Base-by-base conservation (phyloP, 805 yeast genomes). In the Pichia gijzeniarum region DNA sequence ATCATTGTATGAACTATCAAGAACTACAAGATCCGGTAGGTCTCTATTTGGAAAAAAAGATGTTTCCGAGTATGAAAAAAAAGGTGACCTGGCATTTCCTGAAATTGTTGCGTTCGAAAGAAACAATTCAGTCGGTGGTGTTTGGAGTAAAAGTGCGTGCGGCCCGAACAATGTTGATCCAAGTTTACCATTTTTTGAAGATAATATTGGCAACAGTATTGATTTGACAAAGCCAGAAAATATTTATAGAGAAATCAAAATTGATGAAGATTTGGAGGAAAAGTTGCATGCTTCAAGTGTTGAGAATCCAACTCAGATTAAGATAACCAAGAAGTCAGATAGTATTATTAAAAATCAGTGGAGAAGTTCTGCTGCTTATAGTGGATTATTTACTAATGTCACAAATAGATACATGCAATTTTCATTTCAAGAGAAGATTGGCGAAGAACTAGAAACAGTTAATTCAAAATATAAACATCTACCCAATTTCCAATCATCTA, bases 321-420 rank as follows among this genome's bases (percentile, higher is more conserved):
- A 16, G 3, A 5, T 40, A 43, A n/a, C 39, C 33, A 22, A 37
- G 30, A 13, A 44, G 14, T 6, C 31, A 3, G 36, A 40, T 3
- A 27, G 35, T 8, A 33, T 22, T 5, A 44, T 43, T 8, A 21
- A 19, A 14, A 52, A 63, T 28, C 66, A 63, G 45, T 71, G 75
- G 75, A 61, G 52, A 38, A 54, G 63, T 17, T 59, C 68, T 36
- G 74, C 70, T 2, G 62, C 70, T 4, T 70, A 61, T 44, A 53
- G 62, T 1, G 58, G 60, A 22, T 55, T 71, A 14, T 71, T 63
- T 54, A 71, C 76, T n/a, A 71, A 71, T 53, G 65, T 71, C 31
- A 68, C 73, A 2, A 50, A 66, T 20, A 53, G 65, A 35, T 69
- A 65, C 45, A 68, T 70, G 52, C 47, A 67, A 20, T 71, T 58